Evolutionary conservation across 129 eudicot species (phyloP), one percentile per base, ranked within the genome.

Genomic region (Logfia minima): DNA sequence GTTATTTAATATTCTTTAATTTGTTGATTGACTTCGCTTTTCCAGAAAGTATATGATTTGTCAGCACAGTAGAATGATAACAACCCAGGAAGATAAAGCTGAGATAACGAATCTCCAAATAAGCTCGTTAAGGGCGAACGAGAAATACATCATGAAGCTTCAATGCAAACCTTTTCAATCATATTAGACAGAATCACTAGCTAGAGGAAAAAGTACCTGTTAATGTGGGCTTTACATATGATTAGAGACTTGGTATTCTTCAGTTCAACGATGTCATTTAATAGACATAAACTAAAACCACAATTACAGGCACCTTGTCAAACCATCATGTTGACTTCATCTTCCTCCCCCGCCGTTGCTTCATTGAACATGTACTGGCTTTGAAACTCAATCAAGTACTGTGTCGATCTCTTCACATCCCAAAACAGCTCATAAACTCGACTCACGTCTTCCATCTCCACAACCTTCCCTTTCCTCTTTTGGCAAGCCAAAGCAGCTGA

Each of bases 401-500:
- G 63, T 58, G 63, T 58, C 14, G 63, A 58, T 58, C 63, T 58
- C 63, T 58, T 58, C 63, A 58, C 63, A 58, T 58, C 63, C 63
- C 63, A 58, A 58, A 58, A 58, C 11, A 58, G 63, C 28, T 22
- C 63, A 58, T 58, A 58, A 8, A 58, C 63, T 58, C 63, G 63
- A 22, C 63, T 58, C 14, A 58, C 63, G 13, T 58, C 63, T 58
- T 58, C 63, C 63, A 58, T 58, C 63, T 58, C 63, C 63, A 58
- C 63, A 58, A 58, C 26, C 13, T 58, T 58, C 63, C 28, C 63
- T 21, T 58, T 58, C 63, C 63, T 58, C 63, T 58, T 58, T 22
- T 58, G 63, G 63, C 63, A 58, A 58, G 63, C 63, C 63, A 58
- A 58, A n/a, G 63, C 23, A 58, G 63, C 63, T 58, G 63, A 58